These are phyloP conservation scores for Aspergillus floridensis DNA, from an alignment of 2,329 filamentous ascomycete genomes.

Conservation along the genomic window DNA sequence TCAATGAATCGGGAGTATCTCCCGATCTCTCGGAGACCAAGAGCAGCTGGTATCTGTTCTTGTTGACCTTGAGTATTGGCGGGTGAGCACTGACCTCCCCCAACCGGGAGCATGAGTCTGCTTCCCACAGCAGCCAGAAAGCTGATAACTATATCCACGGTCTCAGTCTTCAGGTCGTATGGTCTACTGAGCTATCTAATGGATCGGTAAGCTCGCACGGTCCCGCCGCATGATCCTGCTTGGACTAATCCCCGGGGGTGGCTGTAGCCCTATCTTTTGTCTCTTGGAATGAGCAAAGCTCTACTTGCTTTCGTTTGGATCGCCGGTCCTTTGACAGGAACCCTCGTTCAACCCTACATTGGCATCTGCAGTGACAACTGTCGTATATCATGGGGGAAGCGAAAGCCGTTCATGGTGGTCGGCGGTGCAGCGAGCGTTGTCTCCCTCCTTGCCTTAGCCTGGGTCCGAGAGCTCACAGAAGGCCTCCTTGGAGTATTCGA, in stretches of 20 bases:
- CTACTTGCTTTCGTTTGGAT: slow-evolving; percentile 83
- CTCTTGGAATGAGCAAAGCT: slow-evolving; percentile 77
- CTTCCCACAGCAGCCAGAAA: background rate
- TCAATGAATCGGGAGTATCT: slow-evolving; percentile 37
- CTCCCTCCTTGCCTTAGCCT: slow-evolving; percentile 68
- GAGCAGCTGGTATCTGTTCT: slow-evolving; percentile 78
- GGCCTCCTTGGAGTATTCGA: slow-evolving; percentile 69
- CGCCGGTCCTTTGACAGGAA: slow-evolving; percentile 74
- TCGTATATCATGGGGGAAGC: slow-evolving; percentile 69
- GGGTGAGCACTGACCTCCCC: slow-evolving; percentile 47
- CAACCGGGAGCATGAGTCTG: background rate
- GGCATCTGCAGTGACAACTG: slow-evolving; percentile 79
- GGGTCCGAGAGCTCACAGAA: slow-evolving; percentile 70
- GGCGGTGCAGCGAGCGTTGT: slow-evolving; percentile 66
- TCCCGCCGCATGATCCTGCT: too few species aligned
- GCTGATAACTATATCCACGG: slow-evolving; percentile 10
- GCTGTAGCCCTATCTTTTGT: slow-evolving; percentile 66
- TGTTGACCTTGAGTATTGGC: slow-evolving; percentile 82
- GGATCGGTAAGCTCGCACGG: slow-evolving; percentile 62
- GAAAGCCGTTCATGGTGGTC: slow-evolving; percentile 76
- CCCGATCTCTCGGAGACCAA: slow-evolving; percentile 58
- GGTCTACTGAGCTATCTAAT: slow-evolving; percentile 92
- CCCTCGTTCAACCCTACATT: slow-evolving; percentile 77
- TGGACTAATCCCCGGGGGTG: slow-evolving; percentile 3
- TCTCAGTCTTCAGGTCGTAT: slow-evolving; percentile 77